A percentile compares a stretch with the other conserved stretches of the same genome.
Conservation (phyloP, 305 asterid species). For the Fraxinus floribunda region DNA sequence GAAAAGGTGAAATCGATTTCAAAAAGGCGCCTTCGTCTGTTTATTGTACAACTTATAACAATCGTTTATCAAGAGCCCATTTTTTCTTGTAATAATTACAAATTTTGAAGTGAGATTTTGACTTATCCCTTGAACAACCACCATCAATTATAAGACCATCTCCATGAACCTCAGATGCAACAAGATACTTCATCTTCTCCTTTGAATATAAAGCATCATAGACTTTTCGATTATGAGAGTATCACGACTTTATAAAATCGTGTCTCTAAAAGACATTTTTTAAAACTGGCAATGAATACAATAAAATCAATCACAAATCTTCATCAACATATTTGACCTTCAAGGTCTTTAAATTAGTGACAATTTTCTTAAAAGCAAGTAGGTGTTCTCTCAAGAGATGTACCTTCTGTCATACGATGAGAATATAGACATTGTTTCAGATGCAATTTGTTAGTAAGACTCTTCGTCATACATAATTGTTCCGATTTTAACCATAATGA, state of each 20-base stretch:
- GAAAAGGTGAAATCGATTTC: no score
- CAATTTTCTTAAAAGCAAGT: background rate
- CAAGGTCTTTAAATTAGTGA: background rate
- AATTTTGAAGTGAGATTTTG: no score
- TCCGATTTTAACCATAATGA: background rate
- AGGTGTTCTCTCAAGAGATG: background rate
- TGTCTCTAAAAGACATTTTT: background rate
- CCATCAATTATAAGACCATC: background rate
- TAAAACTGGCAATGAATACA: background rate
- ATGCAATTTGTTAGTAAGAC: background rate
- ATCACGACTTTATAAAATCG: background rate
- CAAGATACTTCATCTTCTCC: background rate
- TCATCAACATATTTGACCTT: background rate
- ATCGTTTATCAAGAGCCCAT: background rate
- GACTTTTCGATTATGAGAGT: background rate
- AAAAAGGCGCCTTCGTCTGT: background rate
- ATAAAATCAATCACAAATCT: background rate
- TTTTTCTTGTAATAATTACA: no score
- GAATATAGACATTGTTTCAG: background rate
- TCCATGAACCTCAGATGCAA: background rate
- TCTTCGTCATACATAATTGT: background rate
- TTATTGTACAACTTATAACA: background rate
- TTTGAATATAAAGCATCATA: background rate
- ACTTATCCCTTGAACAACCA: background rate
- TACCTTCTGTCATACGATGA: background rate